Evolutionary conservation across 2,329 filamentous ascomycete genomes (phyloP).

Genomic region (Penicillium decumbens): DNA sequence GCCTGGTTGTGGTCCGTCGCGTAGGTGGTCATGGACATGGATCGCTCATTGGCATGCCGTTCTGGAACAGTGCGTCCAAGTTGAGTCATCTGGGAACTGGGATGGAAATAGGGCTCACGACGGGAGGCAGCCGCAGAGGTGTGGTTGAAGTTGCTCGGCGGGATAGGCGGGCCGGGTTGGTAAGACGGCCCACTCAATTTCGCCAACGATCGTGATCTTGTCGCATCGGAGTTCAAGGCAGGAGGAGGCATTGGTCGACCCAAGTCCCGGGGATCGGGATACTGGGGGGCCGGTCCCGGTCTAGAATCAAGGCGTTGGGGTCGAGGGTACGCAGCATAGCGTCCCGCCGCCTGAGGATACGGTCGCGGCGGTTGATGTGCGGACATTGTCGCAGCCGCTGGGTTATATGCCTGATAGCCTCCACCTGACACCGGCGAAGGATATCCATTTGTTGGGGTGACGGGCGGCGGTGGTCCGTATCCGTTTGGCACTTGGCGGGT

Average conservation of each 20-base stretch:
- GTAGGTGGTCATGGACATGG: constrained; percentile 93
- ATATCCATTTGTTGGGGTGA: constrained; percentile 33
- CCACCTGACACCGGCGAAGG: constrained; percentile 38
- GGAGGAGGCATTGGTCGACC: constrained; percentile 59
- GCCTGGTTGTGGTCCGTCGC: constrained; percentile 68
- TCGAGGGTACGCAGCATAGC: constrained; percentile 66
- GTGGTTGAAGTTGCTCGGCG: constrained; percentile 58
- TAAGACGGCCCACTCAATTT: constrained; percentile 70
- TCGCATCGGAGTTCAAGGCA: constrained; percentile 77
- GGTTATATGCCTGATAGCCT: constrained; percentile 38
- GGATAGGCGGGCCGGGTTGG: constrained; percentile 45
- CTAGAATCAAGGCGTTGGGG: constrained; percentile 66
- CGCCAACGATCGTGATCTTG: constrained; percentile 89
- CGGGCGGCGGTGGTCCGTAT: constrained; percentile 39
- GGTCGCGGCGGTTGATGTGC: constrained; percentile 57
- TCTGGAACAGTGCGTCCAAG: constrained; percentile 90
- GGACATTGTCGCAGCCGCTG: constrained; percentile 31
- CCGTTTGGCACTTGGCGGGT: constrained; percentile 44
- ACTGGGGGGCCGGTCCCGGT: constrained; percentile 47
- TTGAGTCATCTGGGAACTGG: constrained; percentile 68
- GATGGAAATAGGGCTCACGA: constrained; percentile 66
- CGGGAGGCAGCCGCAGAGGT: constrained; percentile 72
- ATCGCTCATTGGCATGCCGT: constrained; percentile 83
- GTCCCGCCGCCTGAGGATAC: constrained; percentile 50
- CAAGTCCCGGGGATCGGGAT: constrained; percentile 58